Base-by-base conservation (phyloP, 225 moss, liverwort and hornwort genomes). In the Marchantia polymorpha region DNA sequence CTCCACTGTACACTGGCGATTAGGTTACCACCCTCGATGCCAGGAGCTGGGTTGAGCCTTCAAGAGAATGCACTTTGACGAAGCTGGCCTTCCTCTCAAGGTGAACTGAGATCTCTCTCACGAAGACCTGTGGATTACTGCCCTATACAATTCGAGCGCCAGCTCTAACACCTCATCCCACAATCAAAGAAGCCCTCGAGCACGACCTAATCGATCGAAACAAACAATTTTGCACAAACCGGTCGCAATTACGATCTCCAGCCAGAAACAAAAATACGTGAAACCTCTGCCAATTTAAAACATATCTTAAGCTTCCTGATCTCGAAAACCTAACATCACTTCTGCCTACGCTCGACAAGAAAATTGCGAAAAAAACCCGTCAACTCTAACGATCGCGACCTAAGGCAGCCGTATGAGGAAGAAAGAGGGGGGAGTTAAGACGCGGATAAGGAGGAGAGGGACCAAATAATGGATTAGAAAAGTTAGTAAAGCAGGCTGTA, bases 261-360 rank as follows among this genome's bases (percentile, higher is more conserved):
- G 48, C 63, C 77, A 51, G 64, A 64, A 64, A 50, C 63, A 61
- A 77, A 76, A 77, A 60, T 76, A 76, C 20, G 47, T 26, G 77
- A 64, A 77, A 64, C 76, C 56, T 64, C 63, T 63, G 50, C 48
- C 13, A 10, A 61, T 25, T 29, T 58, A 46, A 76, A 76, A 46
- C 20, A 76, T 46, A 16, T 47, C 75, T 17, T 47, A 47, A 31
- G 60, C 76, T 67, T 53, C 64, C 65, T 56, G 78, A 66, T 79
- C 69, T 70, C 78, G 23, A 79, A 79, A 68, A 79, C 78, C 78
- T 79, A 79, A 65, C 17, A 66, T 52, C 64, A 67, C 78, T 65
- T 69, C 19, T 54, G 49, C 54, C 78, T 69, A 79, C 68, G 48
- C 77, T 61, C 61, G n/a, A 46, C 52, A 70, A 20, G 56, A 67